Evolutionary conservation across 768 basidiomycete species (phyloP), one percentile per base, ranked within the genome.

Genomic region (Tulasnella sp.): DNA sequence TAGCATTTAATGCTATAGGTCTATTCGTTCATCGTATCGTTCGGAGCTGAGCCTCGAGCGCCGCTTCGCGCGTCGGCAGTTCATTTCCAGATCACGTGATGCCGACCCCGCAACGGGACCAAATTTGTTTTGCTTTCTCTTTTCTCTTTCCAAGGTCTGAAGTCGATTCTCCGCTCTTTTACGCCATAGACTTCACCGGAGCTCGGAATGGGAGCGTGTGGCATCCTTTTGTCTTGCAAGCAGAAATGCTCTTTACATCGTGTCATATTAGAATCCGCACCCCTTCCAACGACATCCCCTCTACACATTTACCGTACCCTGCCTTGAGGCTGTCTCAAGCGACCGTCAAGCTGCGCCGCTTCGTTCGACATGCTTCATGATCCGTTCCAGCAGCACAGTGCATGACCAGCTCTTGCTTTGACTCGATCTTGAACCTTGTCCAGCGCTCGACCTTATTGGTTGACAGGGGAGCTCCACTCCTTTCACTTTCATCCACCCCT

Each of bases 361-460:
- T 64, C 58, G 58, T 64, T 29, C 58, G 58, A 64, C 58, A 64
- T 64, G 58, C 58, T 64, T 29, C 58, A 64, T 9, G 58, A 64
- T 64, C 58, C 58, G 58, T 29, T 34, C 29, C 29, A 34, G 17
- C 9, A 17, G 31, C 58, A 25, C 31, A 34, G 15, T 34, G 58
- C 58, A 34, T 64, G 58, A 64, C 58, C 58, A 29, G 58, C 58
- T 64, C 58, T 34, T 64, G 31, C 58, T 64, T 64, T 64, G 58
- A 64, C 58, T 34, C 58, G 58, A 64, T 64, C 58, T 64, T 64
- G 58, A 64, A 64, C 58, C 58, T 64, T 64, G 58, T 64, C 31
- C 9, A 64, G 9, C 58, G 58, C 58, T 64, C 58, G 58, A 25
- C 31, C 58, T 64, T 29, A 64, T 64, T 64, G 58, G 58, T 64